These are phyloP conservation scores for Solanum bulbocastanum DNA, from an alignment of 257 asterid species.

Conservation along the genomic window DNA sequence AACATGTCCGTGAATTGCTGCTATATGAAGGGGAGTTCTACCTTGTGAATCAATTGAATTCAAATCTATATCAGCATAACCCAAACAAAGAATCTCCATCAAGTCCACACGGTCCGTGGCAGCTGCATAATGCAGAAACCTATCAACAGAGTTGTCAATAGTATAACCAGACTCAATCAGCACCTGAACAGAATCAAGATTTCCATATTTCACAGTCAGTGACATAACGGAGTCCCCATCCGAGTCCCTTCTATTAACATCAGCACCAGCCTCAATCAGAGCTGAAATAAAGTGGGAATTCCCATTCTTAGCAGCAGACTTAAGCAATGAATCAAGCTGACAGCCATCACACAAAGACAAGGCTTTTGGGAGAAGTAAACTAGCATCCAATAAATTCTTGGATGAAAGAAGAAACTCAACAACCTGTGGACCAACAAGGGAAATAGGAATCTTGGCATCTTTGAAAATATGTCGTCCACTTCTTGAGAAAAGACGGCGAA, in stretches of 20 bases:
- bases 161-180: conserved; percentile 41
- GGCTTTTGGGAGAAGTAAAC: conserved; percentile 33
- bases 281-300: conserved; percentile 20
- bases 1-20: conserved; percentile 30
- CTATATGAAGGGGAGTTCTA: conserved; percentile 48
- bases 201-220: conserved; percentile 38
- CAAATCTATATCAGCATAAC: conserved; percentile 37
- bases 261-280: conserved; percentile 56
- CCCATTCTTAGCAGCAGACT: conserved; percentile 29
- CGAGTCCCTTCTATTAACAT: conserved; percentile 22
- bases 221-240: conserved; percentile 24
- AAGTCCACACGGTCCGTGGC: conserved; percentile 30
- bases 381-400: conserved; percentile 15
- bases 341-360: conserved; percentile 35
- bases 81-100: conserved; percentile 37
- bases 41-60: conserved; percentile 25
- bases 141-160: conserved; percentile 18
- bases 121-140: conserved; percentile 42
- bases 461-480: conserved; percentile 58
- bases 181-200: conserved; percentile 19
- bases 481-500: conserved; percentile 51
- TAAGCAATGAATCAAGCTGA: conserved; percentile 41
- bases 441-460: conserved; percentile 50
- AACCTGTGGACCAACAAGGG: conserved; percentile 40
- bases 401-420: conserved; percentile 44